Base-by-base conservation (phyloP, 495 filamentous ascomycete species). In the Penicillium ochrochloron region DNA sequence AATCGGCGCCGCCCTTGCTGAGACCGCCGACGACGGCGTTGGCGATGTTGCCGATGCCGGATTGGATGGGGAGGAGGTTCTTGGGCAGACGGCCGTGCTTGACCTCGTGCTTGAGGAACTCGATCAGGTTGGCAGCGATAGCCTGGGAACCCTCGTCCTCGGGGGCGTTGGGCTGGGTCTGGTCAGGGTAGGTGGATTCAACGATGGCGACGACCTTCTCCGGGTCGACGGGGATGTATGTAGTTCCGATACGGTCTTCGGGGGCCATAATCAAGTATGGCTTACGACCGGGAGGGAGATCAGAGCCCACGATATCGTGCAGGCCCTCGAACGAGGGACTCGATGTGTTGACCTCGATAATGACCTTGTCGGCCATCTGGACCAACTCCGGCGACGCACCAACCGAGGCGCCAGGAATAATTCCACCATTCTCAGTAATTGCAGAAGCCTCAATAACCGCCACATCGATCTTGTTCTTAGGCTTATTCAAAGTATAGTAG, bases 11-110 rank as follows among this genome's bases (percentile, higher is more conserved):
- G 53, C 83, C 84, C 69, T 91, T 86, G 69, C 88, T 85, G 41
- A 96, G 87, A 6, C 93, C 93, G 57, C 93, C 92, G 64, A 97
- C 86, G 60, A 97, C 93, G 29, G 93, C 93, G 72, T 97, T 97
- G 78, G 93, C 93, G 70, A 97, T 96, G 81, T 97, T 97, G 57
- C 93, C 93, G 63, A 97, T 97, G 37, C 93, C 93, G 21, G 89
- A 92, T 70, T 97, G 93, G 61, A 97, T 84, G 6, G 93, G 93
- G 11, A 96, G 84, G 8, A 96, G 85, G 73, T 87, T 92, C 66
- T 84, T 71, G 1, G 93, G 93, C 48, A 97, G 83, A 44, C 93
- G 88, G 54, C 90, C 92, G 63, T 88, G 86, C 8, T 78, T 75
- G 59, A 96, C 92, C 74, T 96, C 91, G 76, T 93, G 89, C 73